Percentiles rank a stretch among this genome's conserved stretches.
These are phyloP conservation scores for Gnetum montanum DNA, from an alignment of 75 land plant species.

Conservation along the genomic window DNA sequence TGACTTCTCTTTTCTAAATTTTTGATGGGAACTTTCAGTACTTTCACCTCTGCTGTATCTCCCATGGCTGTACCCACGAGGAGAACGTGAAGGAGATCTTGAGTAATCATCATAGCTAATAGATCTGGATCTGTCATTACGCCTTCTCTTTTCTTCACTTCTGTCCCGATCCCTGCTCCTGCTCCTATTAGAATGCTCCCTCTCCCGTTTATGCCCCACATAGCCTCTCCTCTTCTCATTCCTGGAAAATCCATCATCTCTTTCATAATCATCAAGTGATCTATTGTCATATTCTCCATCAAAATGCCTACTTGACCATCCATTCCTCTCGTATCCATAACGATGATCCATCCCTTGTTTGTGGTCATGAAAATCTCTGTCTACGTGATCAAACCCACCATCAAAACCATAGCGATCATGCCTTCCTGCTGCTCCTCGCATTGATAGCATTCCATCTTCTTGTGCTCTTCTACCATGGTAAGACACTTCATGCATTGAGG, in stretches of 20 bases:
- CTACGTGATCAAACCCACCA: not conserved
- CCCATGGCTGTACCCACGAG: not conserved
- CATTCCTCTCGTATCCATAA: conserved; percentile 10
- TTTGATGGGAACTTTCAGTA: conserved; percentile 10
- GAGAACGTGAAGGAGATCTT: conserved; percentile 9
- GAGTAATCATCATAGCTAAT: conserved; percentile 9
- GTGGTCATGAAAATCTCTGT: not conserved
- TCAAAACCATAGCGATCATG: conserved; percentile 14
- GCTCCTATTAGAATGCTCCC: conserved; percentile 13
- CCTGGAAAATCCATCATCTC: conserved; percentile 24
- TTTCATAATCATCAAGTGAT: conserved; percentile 24
- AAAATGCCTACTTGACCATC: conserved; percentile 11
- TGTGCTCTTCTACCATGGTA: conserved; percentile 11
- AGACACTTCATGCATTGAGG: conserved; percentile 19
- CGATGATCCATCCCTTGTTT: conserved; percentile 13
- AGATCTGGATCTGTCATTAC: conserved; percentile 20
- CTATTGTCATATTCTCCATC: conserved; percentile 15
- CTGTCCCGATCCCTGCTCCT: conserved; percentile 26
- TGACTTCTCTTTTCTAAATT: conserved; percentile 13
- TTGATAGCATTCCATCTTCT: conserved; percentile 26
- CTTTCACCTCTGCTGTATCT: conserved; percentile 16
- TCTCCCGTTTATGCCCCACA: conserved; percentile 8
- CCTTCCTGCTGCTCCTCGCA: conserved; percentile 21
- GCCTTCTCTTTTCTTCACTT: conserved; percentile 23
- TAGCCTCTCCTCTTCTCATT: conserved; percentile 20